Evolutionary conservation across 345 rosid genomes (phyloP), one percentile per base, ranked within the genome.

Genomic region (Melastoma malabathricum): DNA sequence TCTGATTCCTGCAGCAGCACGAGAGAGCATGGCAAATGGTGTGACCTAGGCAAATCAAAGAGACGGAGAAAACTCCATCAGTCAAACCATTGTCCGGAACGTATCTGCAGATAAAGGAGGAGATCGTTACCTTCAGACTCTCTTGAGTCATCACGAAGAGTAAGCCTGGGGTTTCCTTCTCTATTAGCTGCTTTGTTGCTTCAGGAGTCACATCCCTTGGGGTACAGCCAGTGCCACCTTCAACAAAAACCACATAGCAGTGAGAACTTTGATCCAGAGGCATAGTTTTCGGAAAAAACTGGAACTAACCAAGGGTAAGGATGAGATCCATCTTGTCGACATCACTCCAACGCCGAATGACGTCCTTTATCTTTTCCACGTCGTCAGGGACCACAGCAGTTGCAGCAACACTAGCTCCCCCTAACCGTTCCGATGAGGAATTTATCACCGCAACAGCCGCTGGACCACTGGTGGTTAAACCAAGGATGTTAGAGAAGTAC

Each of bases 201-300:
- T 90, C 96, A 55, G 96, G 98, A 56, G 96, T 84, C 67, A 92
- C 88, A 63, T 84, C 97, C 74, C 98, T 84, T 2, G 97, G 95
- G 16, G 84, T 81, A 67, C 73, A 92, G 66, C 95, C 98, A 58
- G 95, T 92, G 57, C 98, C 97, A 53, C 98, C 93, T 92, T 58
- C 18, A 43, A 63, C 56, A 47, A 64, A 50, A 67, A 52, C 13
- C 57, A 12, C 14, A 22, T 4, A n/a, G 18, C 39, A 51, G 57
- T 23, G 20, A 49, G 20, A 57, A 43, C 23, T 54, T 10, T 44
- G 9, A 34, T 52, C 38, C 1, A 1, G 6, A 29, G 38, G 38
- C 38, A 29, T 13, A 4, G 8, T 22, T 20, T 27, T 18, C 39
- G 9, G 47, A 19, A 17, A 56, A 46, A 54, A 15, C 39, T 51